These are phyloP conservation scores for Phytophthora rubi DNA, from an alignment of 352 stramenopile genomes.

Conservation along the genomic window DNA sequence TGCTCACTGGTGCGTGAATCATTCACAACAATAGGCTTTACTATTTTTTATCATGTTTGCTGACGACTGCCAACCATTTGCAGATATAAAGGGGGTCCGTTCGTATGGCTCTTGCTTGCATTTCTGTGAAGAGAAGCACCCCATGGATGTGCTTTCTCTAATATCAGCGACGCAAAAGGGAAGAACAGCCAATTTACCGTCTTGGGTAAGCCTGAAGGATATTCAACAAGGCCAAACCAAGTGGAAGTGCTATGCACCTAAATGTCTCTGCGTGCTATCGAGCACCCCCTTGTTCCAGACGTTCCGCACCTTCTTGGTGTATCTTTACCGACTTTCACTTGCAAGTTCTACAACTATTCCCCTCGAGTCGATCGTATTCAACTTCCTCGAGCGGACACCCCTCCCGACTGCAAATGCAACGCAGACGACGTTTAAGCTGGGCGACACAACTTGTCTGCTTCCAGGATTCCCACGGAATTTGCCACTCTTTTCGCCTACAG, in stretches of 20 bases:
- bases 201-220: slow-evolving; percentile 74
- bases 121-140: slow-evolving; percentile 67
- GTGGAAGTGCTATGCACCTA: slow-evolving; percentile 65
- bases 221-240: slow-evolving; percentile 67
- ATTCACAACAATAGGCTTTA: not conserved
- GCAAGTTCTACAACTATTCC: slow-evolving; percentile 27
- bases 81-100: slow-evolving; percentile 63
- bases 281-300: slow-evolving; percentile 63
- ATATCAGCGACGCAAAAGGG: slow-evolving; percentile 55
- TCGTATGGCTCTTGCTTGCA: slow-evolving; percentile 71
- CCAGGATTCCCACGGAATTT: slow-evolving; percentile 30
- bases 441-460: slow-evolving; percentile 44
- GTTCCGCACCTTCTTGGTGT: slow-evolving; percentile 49
- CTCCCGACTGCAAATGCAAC: slow-evolving; percentile 37
- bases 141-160: slow-evolving; percentile 68
- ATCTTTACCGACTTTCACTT: slow-evolving; percentile 59
- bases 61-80: not conserved
- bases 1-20: slow-evolving; percentile 58
- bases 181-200: slow-evolving; percentile 50
- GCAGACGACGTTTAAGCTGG: slow-evolving; percentile 51
- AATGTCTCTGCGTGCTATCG: slow-evolving; percentile 72
- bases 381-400: slow-evolving; percentile 56
- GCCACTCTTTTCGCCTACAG: slow-evolving; percentile 48
- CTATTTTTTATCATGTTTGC: too few relatives aligned
- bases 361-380: slow-evolving; percentile 61